Evolutionary conservation across 805 yeast species (phyloP), one percentile per base, ranked within the genome.

Genomic region (Crinitomyces ghanaensis): DNA sequence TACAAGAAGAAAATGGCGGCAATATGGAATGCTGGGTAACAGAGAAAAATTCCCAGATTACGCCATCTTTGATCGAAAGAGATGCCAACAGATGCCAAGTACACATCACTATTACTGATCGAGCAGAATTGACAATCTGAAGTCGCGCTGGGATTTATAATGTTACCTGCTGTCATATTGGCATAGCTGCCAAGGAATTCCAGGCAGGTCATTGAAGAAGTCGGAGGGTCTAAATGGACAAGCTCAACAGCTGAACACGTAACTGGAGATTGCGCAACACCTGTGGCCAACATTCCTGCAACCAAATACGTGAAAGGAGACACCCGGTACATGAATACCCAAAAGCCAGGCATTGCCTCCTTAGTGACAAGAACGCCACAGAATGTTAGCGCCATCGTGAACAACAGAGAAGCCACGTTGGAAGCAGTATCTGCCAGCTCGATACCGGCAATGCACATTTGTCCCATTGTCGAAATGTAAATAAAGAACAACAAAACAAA

Each of bases 271-370:
- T 39, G 25, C 6, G 42, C 65, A 43, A 76, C 56, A 41, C 74
- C 80, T 33, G 68, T 59, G 26, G 72, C 56, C 35, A 77, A 51
- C 45, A 72, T 53, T 27, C 72, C 75, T 13, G 64, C 59, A 34
- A 79, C 60, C 59, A 77, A 65, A 45, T 78, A 80, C 1, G 84
- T 74, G 41, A 77, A 59, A 12, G 91, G 88, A 16, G 77, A 72
- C 13, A 63, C 68, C 51, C 85, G 64, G 63, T 77, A 79, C 83
- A 79, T 74, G 64, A 77, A 79, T 28, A 68, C 61, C 85, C 86
- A 76, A 64, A 81, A 81, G n/a, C 83, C 73, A 19, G 80, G 80
- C 61, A 60, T 39, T 20, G 55, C 60, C 13, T 61, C 50, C 28
- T 73, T 68, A 16, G 70, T 60, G 11, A 70, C 73, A 59, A 81